Percentiles rank a stretch among this genome's conserved stretches.
These are phyloP conservation scores for Talaromyces trachyspermus DNA, from an alignment of 495 filamentous ascomycete genomes.

Conservation along the genomic window DNA sequence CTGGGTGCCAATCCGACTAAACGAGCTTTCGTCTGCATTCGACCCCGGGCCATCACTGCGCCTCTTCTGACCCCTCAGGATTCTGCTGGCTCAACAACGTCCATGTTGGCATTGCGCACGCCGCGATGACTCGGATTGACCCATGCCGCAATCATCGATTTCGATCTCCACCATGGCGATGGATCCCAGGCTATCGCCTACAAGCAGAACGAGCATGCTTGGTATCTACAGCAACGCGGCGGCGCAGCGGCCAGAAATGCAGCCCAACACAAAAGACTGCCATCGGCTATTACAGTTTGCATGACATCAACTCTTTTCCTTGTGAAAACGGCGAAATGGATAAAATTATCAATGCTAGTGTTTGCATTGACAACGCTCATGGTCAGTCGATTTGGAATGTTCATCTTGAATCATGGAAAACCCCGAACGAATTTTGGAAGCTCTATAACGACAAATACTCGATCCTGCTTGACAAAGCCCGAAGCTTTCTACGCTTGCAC, in stretches of 20 bases:
- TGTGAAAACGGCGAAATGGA: constrained; percentile 85
- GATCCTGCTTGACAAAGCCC: constrained; percentile 69
- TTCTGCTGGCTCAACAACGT: constrained; percentile 99
- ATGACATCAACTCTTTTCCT: constrained; percentile 96
- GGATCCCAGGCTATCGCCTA: constrained; percentile 81
- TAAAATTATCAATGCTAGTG: constrained; percentile 82
- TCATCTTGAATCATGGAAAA: constrained; percentile 85
- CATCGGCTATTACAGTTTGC: constrained; percentile 91
- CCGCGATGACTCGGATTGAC: constrained; percentile 75
- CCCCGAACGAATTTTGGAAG: constrained; percentile 75
- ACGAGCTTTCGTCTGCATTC: constrained; percentile 75
- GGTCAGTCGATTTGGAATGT: constrained; percentile 93
- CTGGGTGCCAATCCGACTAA: constrained; percentile 52
- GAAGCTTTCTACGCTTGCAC: constrained; percentile 62
- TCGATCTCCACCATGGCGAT: constrained; percentile 94
- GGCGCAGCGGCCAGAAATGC: constrained; percentile 53
- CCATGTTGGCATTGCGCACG: constrained; percentile 91
- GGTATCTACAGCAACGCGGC: constrained; percentile 69
- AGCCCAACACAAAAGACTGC: constrained; percentile 67
- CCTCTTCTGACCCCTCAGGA: constrained; percentile 75
- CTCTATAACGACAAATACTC: constrained; percentile 73
- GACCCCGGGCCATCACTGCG: constrained; percentile 95
- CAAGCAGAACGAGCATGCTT: constrained; percentile 25
- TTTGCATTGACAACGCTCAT: constrained; percentile 88
- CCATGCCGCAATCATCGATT: constrained; percentile 93